These are phyloP conservation scores for Pleurotus eryngii DNA, from an alignment of 768 basidiomycete genomes.

Conservation along the genomic window DNA sequence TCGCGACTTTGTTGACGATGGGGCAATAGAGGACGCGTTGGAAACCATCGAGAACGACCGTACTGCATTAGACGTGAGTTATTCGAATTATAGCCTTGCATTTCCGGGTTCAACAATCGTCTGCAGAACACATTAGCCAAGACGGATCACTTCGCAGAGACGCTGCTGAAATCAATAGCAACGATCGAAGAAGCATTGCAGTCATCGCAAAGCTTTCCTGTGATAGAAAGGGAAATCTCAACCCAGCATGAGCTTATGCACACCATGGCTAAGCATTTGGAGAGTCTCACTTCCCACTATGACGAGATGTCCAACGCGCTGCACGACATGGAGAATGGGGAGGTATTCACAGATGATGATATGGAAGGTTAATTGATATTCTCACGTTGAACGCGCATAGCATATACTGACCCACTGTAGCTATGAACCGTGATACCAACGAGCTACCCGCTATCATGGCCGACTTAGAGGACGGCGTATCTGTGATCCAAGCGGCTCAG, in stretches of 20 bases:
- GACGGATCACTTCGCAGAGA: constrained; percentile 69
- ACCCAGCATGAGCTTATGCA: constrained; percentile 38
- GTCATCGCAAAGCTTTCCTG: constrained; percentile 25
- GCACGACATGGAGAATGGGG: constrained; percentile 66
- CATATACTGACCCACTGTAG: constrained; percentile 33
- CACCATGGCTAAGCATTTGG: constrained; percentile 72
- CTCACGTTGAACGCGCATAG: neutral
- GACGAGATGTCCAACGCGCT: constrained; percentile 72
- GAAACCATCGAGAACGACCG: constrained; percentile 74
- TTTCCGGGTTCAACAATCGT: neutral
- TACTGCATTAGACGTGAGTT: constrained; percentile 60
- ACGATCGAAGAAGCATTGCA: constrained; percentile 56
- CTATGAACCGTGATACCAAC: constrained; percentile 78
- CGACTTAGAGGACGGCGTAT: constrained; percentile 61
- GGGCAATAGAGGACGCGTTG: constrained; percentile 71
- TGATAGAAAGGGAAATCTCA: constrained; percentile 53
- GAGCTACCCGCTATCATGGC: constrained; percentile 73
- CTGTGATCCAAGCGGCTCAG: constrained; percentile 54
- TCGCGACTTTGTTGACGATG: constrained; percentile 83
- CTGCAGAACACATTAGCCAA: constrained; percentile 57
- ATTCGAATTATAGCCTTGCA: neutral
- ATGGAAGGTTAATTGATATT: constrained; percentile 46
- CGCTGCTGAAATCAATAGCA: constrained; percentile 50
- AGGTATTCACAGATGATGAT: constrained; percentile 65
- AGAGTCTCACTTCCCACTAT: constrained; percentile 71